Evolutionary conservation across 78 protist genomes (phyloP), one percentile per base, ranked within the genome.

Genomic region (Dictyostelium intermedium): DNA sequence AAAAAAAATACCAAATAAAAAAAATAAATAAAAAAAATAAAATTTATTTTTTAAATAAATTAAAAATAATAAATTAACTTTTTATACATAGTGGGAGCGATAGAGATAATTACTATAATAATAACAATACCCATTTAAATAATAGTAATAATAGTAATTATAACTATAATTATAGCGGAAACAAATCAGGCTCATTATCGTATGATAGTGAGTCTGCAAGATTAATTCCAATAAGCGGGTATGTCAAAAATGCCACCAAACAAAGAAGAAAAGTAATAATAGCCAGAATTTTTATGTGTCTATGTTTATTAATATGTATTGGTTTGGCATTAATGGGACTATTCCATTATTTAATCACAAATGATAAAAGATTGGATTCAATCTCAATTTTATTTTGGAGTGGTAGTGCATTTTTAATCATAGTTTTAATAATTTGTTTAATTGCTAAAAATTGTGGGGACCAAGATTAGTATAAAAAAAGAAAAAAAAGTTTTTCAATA

Each of bases 381-480:
- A 82, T 34, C 3, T 18, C 74, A 11, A 35, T 82, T 30, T 35
- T 56, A 47, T 56, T 18, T 11, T 82, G 43, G 37, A 14, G 13
- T 56, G 86, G 39, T 82, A 9, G 32, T 20, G 18, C 32, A 27
- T 25, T 82, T 34, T 27, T 56, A 30, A 56, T 82, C 25, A 11
- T 82, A 27, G 74, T 39, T 25, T 47, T 47, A 41, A 30, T 47
- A 14, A 79, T 79, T 27, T 23, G 39, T 79, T 14, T 79, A 13
- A 25, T 39, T 2, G 84, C 84, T 13, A 79, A 25, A 79, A 53
- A 79, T 25, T 79, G 84, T 79, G 50, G 69, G 30, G 43, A 34
- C 11, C 34, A 72, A 72, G 39, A 34, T n/a, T n/a, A n/a, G n/a
- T n/a, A 32, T 32, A 70, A 34, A 73, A 37, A 37, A 73, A 73